Evolutionary conservation across 2,329 filamentous ascomycete species (phyloP).

Genomic region (Penicillium sp.): DNA sequence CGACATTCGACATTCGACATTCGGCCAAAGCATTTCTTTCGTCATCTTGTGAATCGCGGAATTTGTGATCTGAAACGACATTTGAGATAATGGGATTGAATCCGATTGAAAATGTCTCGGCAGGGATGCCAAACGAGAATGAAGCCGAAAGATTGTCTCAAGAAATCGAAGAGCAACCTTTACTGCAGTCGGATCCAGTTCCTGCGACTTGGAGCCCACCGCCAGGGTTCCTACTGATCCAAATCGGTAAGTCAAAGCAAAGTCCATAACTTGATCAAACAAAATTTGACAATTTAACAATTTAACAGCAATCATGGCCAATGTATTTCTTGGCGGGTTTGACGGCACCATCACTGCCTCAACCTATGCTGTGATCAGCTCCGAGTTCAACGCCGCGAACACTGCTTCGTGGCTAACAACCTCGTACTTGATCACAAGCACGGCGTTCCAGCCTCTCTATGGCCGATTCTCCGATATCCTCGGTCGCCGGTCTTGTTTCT

Average conservation of each 20-base stretch:
- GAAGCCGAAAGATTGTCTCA: neutral
- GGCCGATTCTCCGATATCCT: constrained; percentile 65
- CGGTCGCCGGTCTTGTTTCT: constrained; percentile 52
- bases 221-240: constrained; percentile 49
- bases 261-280: no score
- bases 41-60: neutral
- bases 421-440: constrained; percentile 58
- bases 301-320: constrained; percentile 50
- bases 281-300: neutral
- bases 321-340: constrained; percentile 55
- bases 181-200: constrained; percentile 13
- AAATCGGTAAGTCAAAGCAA: constrained; percentile 36
- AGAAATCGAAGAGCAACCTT: constrained; percentile 20
- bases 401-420: constrained; percentile 47
- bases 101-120: neutral
- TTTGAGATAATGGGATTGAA: constrained; percentile 3
- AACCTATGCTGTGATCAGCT: constrained; percentile 40
- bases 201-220: constrained; percentile 42
- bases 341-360: constrained; percentile 41
- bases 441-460: constrained; percentile 62
- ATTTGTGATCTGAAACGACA: neutral
- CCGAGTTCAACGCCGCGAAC: constrained; percentile 42
- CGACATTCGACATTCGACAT: neutral
- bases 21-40: neutral
- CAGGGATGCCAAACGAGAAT: neutral